Conservation (phyloP, 768 basidiomycete species). For the Chiua virens region DNA sequence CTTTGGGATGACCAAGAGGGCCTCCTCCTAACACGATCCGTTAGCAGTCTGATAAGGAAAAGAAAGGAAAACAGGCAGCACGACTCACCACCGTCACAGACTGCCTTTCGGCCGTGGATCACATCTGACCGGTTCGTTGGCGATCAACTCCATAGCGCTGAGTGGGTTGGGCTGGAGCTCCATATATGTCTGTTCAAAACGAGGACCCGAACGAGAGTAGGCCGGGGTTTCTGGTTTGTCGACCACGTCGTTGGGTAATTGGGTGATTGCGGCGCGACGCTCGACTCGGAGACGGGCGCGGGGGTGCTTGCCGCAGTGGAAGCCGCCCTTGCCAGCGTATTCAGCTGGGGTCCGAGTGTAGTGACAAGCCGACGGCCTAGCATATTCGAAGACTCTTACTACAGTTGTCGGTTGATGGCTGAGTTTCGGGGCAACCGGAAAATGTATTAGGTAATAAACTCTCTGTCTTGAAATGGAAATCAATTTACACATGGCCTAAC, state of each 20-base stretch:
- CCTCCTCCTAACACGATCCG: slow-evolving; percentile 68
- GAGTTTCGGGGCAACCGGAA: background rate
- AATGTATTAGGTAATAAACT: background rate
- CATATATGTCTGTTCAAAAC: slow-evolving; percentile 91
- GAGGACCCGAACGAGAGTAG: slow-evolving; percentile 59
- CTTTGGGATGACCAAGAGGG: slow-evolving; percentile 93
- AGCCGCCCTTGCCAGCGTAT: slow-evolving; percentile 19
- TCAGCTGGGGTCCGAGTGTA: slow-evolving; percentile 14
- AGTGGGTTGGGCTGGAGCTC: slow-evolving; percentile 85
- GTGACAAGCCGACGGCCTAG: slow-evolving; percentile 27
- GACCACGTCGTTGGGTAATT: slow-evolving; percentile 87
- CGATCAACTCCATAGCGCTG: slow-evolving; percentile 89
- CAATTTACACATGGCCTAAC: background rate
- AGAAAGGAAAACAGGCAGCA: background rate
- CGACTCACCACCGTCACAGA: slow-evolving; percentile 91
- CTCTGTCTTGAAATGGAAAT: slow-evolving; percentile 16
- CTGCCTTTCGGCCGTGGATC: slow-evolving; percentile 79
- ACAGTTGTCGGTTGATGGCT: slow-evolving; percentile 7
- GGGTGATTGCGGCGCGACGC: slow-evolving; percentile 68
- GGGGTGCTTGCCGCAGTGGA: slow-evolving; percentile 19
- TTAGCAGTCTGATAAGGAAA: slow-evolving; percentile 11
- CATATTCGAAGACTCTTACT: slow-evolving; percentile 25
- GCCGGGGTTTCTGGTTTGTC: slow-evolving; percentile 72
- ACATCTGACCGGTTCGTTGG: slow-evolving; percentile 82
- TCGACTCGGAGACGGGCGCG: slow-evolving; percentile 22